These are phyloP conservation scores for Sideroxylon spinosum DNA, from an alignment of 179 eudicot genomes.

Conservation along the genomic window DNA sequence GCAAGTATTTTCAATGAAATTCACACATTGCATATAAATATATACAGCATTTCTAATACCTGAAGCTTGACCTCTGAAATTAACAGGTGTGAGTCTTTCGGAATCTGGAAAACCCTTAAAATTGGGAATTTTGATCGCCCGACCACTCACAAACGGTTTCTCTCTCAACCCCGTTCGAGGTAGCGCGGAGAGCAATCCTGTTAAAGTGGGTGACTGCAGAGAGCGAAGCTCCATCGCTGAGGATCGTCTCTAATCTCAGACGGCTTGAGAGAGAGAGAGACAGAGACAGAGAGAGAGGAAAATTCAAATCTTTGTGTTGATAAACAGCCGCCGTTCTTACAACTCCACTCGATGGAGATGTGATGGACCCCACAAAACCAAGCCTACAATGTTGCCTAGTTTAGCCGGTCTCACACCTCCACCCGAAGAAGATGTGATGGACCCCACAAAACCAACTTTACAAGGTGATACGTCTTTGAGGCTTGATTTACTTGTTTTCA, in stretches of 20 bases:
- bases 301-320: neutral
- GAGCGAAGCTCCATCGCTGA: constrained; percentile 35
- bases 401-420: constrained; percentile 13
- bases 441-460: constrained; percentile 4
- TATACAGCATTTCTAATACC: constrained; percentile 33
- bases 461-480: too few relatives aligned
- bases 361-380: constrained; percentile 15
- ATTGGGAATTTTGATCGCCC: constrained; percentile 22
- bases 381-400: too few relatives aligned
- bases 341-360: constrained; percentile 24
- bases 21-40: neutral
- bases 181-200: constrained; percentile 20
- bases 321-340: neutral
- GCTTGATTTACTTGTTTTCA: too few relatives aligned
- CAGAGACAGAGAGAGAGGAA: constrained; percentile 15
- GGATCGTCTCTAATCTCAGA: neutral
- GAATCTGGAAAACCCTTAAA: constrained; percentile 24
- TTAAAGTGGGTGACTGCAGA: constrained; percentile 23
- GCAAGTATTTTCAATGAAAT: neutral
- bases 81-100: constrained; percentile 28
- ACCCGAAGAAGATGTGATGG: constrained; percentile 23
- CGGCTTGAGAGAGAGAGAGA: neutral
- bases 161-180: constrained; percentile 21
- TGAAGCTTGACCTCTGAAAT: constrained; percentile 41
- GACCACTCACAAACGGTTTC: constrained; percentile 26